Evolutionary conservation across 2,329 filamentous ascomycete species (phyloP).

Genomic region (Pyricularia sp.): DNA sequence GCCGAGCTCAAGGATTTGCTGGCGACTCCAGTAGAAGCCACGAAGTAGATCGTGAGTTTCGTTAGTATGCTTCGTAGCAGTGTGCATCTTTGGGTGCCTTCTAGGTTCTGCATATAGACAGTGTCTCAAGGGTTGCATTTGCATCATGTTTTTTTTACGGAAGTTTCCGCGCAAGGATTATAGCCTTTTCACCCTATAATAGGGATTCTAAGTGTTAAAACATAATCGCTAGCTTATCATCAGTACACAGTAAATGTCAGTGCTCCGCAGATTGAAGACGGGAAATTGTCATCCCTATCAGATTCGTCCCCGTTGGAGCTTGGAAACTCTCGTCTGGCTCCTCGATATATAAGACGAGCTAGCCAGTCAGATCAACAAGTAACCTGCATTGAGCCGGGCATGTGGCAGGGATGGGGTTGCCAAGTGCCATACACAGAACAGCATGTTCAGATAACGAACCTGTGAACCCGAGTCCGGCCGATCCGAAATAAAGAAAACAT

Average conservation of each 20-base stretch:
- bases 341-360: not conserved
- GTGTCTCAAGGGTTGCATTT: not conserved
- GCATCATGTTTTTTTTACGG: not conserved
- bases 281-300: not conserved
- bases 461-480: not conserved
- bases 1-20: conserved; percentile 2
- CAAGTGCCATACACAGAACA: too few species aligned
- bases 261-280: too few species aligned
- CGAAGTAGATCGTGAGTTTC: not conserved
- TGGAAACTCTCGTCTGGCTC: not conserved
- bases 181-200: not conserved
- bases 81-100: not conserved
- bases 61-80: too few species aligned
- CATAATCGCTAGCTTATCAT: too few species aligned
- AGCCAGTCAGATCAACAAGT: not conserved
- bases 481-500: not conserved
- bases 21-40: not conserved
- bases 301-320: not conserved
- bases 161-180: not conserved
- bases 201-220: too few species aligned
- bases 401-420: not conserved
- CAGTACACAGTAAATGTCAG: too few species aligned
- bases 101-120: not conserved
- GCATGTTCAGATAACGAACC: too few species aligned
- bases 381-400: not conserved